Evolutionary conservation across 768 basidiomycete genomes (phyloP).

Genomic region (Tulasnella sp.): DNA sequence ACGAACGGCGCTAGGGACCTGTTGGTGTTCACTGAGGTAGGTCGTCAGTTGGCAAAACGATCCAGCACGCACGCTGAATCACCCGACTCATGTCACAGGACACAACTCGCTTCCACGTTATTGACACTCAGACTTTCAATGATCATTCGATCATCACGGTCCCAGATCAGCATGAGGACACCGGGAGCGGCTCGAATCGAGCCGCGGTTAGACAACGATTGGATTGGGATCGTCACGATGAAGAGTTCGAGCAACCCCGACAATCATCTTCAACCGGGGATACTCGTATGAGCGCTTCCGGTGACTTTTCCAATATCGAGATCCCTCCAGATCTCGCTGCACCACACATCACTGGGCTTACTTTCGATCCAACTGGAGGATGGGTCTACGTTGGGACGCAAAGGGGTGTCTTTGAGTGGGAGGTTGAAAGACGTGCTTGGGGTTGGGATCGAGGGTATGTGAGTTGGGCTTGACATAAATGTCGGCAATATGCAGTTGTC

Average conservation of each 20-base stretch:
- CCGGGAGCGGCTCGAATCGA: no score
- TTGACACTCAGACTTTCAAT: slow-evolving; percentile 82
- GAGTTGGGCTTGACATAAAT: slow-evolving; percentile 2
- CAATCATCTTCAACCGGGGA: neutral
- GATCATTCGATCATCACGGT: slow-evolving; percentile 27
- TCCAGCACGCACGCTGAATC: neutral
- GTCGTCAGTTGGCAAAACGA: slow-evolving; percentile 19
- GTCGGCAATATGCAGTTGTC: no score
- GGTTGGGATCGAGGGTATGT: slow-evolving; percentile 8
- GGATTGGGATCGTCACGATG: neutral
- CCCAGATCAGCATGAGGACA: neutral
- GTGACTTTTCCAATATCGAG: neutral
- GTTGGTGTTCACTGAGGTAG: slow-evolving; percentile 83
- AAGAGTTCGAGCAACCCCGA: neutral
- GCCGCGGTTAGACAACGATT: neutral
- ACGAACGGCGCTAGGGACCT: slow-evolving; percentile 47
- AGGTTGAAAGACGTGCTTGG: neutral
- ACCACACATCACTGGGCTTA: slow-evolving; percentile 11
- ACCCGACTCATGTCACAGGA: slow-evolving; percentile 40
- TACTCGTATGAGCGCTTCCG: neutral
- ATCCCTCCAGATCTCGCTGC: neutral
- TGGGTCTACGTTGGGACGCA: slow-evolving; percentile 18
- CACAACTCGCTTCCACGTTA: slow-evolving; percentile 66
- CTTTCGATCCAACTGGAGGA: slow-evolving; percentile 17
- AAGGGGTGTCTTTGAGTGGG: slow-evolving; percentile 17